These are phyloP conservation scores for Daedalea quercina DNA, from an alignment of 768 basidiomycete species.

Conservation along the genomic window DNA sequence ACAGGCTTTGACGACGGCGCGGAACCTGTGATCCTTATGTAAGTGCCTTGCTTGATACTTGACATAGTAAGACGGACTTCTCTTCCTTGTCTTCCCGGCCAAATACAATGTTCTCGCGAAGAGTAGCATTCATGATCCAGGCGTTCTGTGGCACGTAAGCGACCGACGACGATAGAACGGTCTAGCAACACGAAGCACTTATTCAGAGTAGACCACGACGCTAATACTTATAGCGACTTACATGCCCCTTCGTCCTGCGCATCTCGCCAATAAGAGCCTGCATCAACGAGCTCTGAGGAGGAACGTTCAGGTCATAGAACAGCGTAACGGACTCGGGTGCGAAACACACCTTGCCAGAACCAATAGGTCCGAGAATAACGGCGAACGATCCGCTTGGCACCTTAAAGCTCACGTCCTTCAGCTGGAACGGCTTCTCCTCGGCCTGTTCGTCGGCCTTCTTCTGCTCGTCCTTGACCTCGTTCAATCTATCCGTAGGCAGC, in stretches of 20 bases:
- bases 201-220: neutral
- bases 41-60: too few relatives aligned
- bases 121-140: slow-evolving; percentile 63
- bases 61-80: slow-evolving; percentile 25
- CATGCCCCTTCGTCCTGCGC: slow-evolving; percentile 57
- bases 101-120: slow-evolving; percentile 72
- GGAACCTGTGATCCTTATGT: slow-evolving; percentile 33
- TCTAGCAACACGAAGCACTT: slow-evolving; percentile 6
- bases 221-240: slow-evolving; percentile 2
- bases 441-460: slow-evolving; percentile 19
- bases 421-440: slow-evolving; percentile 44
- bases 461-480: slow-evolving; percentile 12
- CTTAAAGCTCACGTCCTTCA: slow-evolving; percentile 55
- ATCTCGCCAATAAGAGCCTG: slow-evolving; percentile 83
- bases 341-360: slow-evolving; percentile 50
- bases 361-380: slow-evolving; percentile 76
- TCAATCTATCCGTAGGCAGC: slow-evolving; percentile 13
- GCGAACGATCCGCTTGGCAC: slow-evolving; percentile 76
- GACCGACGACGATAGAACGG: slow-evolving; percentile 42
- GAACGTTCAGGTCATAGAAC: slow-evolving; percentile 11
- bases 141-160: slow-evolving; percentile 56
- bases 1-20: slow-evolving; percentile 55
- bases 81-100: slow-evolving; percentile 58
- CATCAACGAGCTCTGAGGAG: slow-evolving; percentile 51
- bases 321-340: neutral